A percentile compares a stretch with the other conserved stretches of the same genome.
phyloP scores from a whole-genome alignment of 2,329 filamentous ascomycete genomes.

The Penicillium crustosum region DNA sequence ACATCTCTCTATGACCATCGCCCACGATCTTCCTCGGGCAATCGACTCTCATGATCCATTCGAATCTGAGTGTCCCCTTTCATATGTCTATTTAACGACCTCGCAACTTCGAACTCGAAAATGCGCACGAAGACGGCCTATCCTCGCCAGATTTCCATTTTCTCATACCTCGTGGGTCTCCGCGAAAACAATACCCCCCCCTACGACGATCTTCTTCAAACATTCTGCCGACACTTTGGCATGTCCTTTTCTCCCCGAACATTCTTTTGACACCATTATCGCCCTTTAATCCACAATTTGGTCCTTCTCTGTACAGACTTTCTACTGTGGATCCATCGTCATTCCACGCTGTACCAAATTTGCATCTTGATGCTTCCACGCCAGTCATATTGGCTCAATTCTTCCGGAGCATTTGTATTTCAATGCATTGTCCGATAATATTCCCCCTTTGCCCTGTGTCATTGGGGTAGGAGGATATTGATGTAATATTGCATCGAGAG shows the following conservation, averaged over 20 bases:
- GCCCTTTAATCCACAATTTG: constrained; percentile 34
- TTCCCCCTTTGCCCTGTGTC: constrained; percentile 3
- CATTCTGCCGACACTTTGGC: constrained; percentile 11
- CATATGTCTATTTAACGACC: constrained; percentile 20
- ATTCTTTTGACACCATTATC: constrained; percentile 21
- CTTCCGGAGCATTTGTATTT: constrained; percentile 15
- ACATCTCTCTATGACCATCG: constrained; percentile 23
- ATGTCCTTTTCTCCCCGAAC: constrained; percentile 9
- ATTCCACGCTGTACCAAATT: constrained; percentile 28
- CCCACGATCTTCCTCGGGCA: constrained; percentile 13
- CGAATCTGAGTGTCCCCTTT: constrained; percentile 13
- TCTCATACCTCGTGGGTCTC: background rate
- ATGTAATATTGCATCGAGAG: constrained; percentile 18
- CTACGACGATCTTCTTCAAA: constrained; percentile 2
- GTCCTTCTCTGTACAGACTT: constrained; percentile 32
- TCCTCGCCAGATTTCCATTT: constrained; percentile 3
- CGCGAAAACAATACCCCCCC: constrained; percentile 8
- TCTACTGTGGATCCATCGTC: constrained; percentile 19
- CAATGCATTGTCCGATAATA: constrained; percentile 11
- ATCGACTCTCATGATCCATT: background rate
- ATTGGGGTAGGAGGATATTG: constrained; percentile 5
- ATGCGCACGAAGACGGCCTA: constrained; percentile 9
- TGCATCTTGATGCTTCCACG: constrained; percentile 28
- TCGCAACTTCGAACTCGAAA: constrained; percentile 6
- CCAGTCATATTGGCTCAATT: constrained; percentile 18